Evolutionary conservation across 1,284 basidiomycete genomes (phyloP).

Genomic region (Cutaneotrichosporon arboriforme): DNA sequence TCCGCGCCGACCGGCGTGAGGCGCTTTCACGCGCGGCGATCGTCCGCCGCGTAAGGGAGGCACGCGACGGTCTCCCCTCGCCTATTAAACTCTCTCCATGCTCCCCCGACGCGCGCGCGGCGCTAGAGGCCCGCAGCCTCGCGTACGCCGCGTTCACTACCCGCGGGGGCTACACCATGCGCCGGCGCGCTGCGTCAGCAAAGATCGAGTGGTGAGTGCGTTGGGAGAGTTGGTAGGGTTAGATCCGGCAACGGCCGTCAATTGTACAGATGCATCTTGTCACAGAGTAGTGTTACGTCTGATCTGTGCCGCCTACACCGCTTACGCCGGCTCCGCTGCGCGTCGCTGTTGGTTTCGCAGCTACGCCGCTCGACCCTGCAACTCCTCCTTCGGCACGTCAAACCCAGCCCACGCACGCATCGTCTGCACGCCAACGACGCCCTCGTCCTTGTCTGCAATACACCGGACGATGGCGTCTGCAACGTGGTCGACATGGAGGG

Average conservation of each 20-base stretch:
- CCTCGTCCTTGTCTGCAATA: slow-evolving; percentile 51
- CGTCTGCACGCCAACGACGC: slow-evolving; percentile 65
- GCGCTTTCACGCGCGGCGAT: too few relatives aligned
- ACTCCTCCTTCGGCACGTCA: slow-evolving; percentile 3
- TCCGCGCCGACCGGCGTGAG: too few relatives aligned
- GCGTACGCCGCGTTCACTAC: not conserved
- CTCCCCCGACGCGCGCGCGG: too few relatives aligned
- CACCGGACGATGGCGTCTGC: slow-evolving; percentile 63
- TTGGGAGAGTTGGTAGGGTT: too few relatives aligned
- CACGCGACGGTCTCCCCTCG: too few relatives aligned
- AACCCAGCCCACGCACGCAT: slow-evolving; percentile 58
- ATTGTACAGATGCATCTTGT: not conserved
- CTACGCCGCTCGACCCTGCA: not conserved
- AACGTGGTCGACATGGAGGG: slow-evolving; percentile 94
- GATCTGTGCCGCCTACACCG: too few relatives aligned
- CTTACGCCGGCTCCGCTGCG: too few relatives aligned
- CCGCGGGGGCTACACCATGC: slow-evolving; percentile 1
- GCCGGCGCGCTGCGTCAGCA: not conserved
- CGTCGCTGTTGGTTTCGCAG: too few relatives aligned
- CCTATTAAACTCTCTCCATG: too few relatives aligned
- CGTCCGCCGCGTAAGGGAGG: too few relatives aligned
- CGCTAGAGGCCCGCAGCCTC: not conserved
- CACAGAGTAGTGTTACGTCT: not conserved
- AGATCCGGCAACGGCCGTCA: too few relatives aligned
- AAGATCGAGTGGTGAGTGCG: not conserved